Conservation (phyloP, 306 rosid genomes). For the Prunus mira region DNA sequence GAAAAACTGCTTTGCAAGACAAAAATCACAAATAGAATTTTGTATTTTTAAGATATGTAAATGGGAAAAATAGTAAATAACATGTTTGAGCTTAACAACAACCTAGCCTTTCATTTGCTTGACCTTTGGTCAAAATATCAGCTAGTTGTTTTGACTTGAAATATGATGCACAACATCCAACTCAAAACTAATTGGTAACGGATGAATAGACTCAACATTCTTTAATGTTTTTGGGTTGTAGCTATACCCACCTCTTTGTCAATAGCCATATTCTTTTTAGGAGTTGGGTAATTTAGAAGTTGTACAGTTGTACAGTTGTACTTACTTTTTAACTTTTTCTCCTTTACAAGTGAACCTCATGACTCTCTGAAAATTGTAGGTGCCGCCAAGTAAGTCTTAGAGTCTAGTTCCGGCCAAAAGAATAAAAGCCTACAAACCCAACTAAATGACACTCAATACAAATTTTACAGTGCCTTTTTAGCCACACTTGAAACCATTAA, state of each 20-base stretch:
- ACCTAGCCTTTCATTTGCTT: too few species aligned
- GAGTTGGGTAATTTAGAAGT: background rate
- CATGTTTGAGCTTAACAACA: too few species aligned
- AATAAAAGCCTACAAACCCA: background rate
- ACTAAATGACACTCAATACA: background rate
- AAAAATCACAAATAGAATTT: too few species aligned
- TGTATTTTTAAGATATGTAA: too few species aligned
- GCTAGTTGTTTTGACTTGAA: too few species aligned
- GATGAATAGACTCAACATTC: too few species aligned
- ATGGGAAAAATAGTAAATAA: too few species aligned
- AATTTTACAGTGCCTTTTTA: background rate
- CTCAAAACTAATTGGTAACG: too few species aligned
- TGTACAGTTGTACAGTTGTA: constrained; percentile 2
- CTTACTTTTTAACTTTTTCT: background rate
- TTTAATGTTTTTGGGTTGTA: background rate
- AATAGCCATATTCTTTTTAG: background rate
- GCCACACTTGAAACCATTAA: background rate
- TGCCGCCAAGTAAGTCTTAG: too few species aligned
- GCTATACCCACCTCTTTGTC: background rate
- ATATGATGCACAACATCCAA: too few species aligned
- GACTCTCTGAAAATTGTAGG: background rate
- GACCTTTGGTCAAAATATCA: too few species aligned
- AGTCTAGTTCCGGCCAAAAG: background rate
- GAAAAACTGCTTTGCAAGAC: too few species aligned
- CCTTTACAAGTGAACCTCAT: background rate